Percentiles rank a stretch among this genome's conserved stretches.
Evolutionary conservation across 441 rosid genomes (phyloP).

Genomic region (Biscutella laevigata): DNA sequence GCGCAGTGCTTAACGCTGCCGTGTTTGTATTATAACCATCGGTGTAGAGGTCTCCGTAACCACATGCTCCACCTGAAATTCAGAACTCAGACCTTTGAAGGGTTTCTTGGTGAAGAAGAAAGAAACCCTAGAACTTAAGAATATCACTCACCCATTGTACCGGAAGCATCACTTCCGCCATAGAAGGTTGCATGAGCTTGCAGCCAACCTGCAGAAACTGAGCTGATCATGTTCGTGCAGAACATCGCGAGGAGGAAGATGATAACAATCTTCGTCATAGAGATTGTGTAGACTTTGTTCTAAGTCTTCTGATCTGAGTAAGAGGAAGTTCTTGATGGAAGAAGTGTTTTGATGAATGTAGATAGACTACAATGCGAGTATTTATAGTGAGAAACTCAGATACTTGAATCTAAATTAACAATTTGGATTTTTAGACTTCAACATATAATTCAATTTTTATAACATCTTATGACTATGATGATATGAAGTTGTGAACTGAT

Average conservation of each 20-base stretch:
- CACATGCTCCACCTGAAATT: constrained; percentile 67
- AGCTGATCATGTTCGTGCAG: neutral
- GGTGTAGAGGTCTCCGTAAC: constrained; percentile 57
- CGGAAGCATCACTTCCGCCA: constrained; percentile 65
- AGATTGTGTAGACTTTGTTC: neutral
- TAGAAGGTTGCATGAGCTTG: constrained; percentile 70
- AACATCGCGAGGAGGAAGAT: constrained; percentile 20
- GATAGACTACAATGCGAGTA: neutral
- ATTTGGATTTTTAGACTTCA: neutral
- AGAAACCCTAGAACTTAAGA: neutral
- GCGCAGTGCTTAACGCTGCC: constrained; percentile 57
- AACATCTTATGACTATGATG: neutral
- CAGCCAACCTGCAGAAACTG: constrained; percentile 45
- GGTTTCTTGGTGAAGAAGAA: neutral
- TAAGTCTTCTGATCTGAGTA: neutral
- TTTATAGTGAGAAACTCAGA: constrained; percentile 2
- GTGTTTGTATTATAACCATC: constrained; percentile 53
- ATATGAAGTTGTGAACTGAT: neutral
- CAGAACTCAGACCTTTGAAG: neutral
- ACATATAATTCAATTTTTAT: neutral
- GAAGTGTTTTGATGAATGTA: neutral
- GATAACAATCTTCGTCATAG: constrained; percentile 25
- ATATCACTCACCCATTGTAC: constrained; percentile 49
- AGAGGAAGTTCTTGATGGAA: constrained; percentile 9
- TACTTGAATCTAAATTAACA: neutral